Evolutionary conservation across 306 rosid species (phyloP), one percentile per base, ranked within the genome.

Genomic region (Parietaria judaica): DNA sequence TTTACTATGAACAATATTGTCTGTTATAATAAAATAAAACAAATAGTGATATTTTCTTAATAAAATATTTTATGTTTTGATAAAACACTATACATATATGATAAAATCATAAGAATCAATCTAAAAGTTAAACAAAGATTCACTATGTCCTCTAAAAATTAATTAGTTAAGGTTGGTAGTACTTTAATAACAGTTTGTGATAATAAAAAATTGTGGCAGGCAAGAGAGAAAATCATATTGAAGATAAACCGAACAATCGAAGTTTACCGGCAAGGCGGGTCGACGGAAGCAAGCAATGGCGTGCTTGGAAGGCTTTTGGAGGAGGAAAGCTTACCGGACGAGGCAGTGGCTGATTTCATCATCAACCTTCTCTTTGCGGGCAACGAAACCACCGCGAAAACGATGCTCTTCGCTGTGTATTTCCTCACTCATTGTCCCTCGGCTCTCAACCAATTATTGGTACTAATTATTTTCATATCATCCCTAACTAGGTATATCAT

Each of bases 291-390:
- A 13, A 74, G 77, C 10, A 76, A 68, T 65, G 87, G 96, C 39
- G 84, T 88, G 7, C 83, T 91, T 14, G 89, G 79, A 73, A 88
- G 89, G 67, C 63, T 91, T 6, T 56, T 91, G 31, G 88, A 83
- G 75, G 98, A 88, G 60, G 89, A 85, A 71, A 80, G 84, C 66
- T 75, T 91, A 52, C 80, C 83, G 0, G 95, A 91, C 60, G 92
- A 82, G 2, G 84, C 81, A 9, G 77, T 88, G 5, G 85, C 92
- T 49, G 98, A 91, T 60, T 91, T 91, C 86, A 82, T 88, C 45
- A 85, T 91, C 81, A 91, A 88, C 69, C 98, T 91, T 70, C 92
- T 91, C 58, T 91, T 91, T 51, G 98, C 98, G 0, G 98, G 98
- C 54, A 91, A 85, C 52, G 98, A 91, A 82, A 87, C 98, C 9